Percentiles rank a stretch among this genome's conserved stretches.
Evolutionary conservation across 2,329 filamentous ascomycete species (phyloP).

Genomic region (Exophiala oligosperma): DNA sequence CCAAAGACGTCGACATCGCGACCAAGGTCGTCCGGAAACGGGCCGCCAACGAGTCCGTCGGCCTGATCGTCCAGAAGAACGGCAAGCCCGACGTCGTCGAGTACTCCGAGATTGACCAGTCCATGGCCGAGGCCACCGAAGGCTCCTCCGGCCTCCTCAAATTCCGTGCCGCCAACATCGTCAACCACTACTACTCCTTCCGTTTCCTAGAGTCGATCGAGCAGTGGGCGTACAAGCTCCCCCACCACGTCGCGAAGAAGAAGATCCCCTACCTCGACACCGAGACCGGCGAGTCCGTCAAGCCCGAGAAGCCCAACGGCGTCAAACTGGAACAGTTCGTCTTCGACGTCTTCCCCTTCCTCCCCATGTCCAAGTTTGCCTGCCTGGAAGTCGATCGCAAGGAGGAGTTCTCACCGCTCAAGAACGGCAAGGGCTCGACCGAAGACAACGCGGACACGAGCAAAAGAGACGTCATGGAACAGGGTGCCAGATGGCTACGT

Average conservation of each 20-base stretch:
- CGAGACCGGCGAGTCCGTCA: slow-evolving; percentile 74
- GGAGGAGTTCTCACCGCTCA: slow-evolving; percentile 96
- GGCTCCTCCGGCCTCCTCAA: slow-evolving; percentile 77
- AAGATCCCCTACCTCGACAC: slow-evolving; percentile 90
- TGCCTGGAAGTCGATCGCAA: slow-evolving; percentile 94
- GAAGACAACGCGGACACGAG: slow-evolving; percentile 95
- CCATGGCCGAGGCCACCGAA: slow-evolving; percentile 87
- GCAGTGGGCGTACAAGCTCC: slow-evolving; percentile 78
- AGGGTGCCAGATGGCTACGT: slow-evolving; percentile 83
- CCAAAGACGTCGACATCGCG: slow-evolving; percentile 87
- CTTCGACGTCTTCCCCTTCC: slow-evolving; percentile 94
- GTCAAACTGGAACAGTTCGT: slow-evolving; percentile 99
- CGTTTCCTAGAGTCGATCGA: slow-evolving; percentile 89
- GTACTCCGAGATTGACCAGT: slow-evolving; percentile 93
- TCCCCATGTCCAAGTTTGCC: slow-evolving; percentile 84
- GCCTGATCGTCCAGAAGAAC: slow-evolving; percentile 91
- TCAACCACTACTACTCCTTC: slow-evolving; percentile 99
- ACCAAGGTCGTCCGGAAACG: slow-evolving; percentile 99
- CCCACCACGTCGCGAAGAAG: slow-evolving; percentile 95
- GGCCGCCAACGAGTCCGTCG: slow-evolving; percentile 91
- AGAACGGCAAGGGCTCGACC: slow-evolving; percentile 82
- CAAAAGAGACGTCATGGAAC: slow-evolving; percentile 82
- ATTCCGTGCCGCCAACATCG: slow-evolving; percentile 97
- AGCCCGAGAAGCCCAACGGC: slow-evolving; percentile 92
- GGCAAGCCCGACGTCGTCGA: slow-evolving; percentile 96